These are phyloP conservation scores for Pichia sp. DNA, from an alignment of 1,139 yeast species.

Conservation along the genomic window DNA sequence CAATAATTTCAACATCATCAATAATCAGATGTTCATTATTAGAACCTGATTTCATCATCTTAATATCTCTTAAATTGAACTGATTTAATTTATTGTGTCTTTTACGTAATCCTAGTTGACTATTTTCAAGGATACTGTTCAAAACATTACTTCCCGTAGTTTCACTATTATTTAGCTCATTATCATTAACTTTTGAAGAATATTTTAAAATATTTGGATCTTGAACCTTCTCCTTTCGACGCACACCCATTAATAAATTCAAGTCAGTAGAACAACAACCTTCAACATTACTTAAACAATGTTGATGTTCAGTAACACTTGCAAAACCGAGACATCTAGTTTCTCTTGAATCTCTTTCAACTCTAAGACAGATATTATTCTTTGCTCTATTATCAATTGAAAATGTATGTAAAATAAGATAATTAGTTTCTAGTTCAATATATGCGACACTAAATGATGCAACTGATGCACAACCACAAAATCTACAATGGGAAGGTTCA, in stretches of 20 bases:
- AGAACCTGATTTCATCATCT: no score
- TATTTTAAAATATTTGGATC: neutral
- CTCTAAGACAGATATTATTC: slow-evolving; percentile 75
- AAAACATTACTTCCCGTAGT: neutral
- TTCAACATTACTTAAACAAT: slow-evolving; percentile 60
- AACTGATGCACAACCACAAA: slow-evolving; percentile 85
- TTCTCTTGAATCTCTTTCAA: slow-evolving; percentile 88
- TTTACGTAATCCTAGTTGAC: slow-evolving; percentile 1
- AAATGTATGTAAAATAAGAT: slow-evolving; percentile 67
- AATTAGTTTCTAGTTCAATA: slow-evolving; percentile 51
- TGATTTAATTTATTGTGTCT: neutral
- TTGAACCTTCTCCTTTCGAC: slow-evolving; percentile 35
- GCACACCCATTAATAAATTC: slow-evolving; percentile 71
- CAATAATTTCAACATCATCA: neutral
- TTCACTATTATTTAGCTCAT: neutral
- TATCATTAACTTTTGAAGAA: neutral
- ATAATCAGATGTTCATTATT: no score
- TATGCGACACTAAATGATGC: slow-evolving; percentile 67
- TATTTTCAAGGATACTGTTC: neutral
- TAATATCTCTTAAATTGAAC: neutral
- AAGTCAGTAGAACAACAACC: slow-evolving; percentile 77
- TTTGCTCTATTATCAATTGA: slow-evolving; percentile 70
- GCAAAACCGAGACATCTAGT: slow-evolving; percentile 83
- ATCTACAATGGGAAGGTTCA: slow-evolving; percentile 81
- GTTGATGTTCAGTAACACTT: slow-evolving; percentile 63